These are phyloP conservation scores for Podospora australis DNA, from an alignment of 495 filamentous ascomycete genomes.

Conservation along the genomic window DNA sequence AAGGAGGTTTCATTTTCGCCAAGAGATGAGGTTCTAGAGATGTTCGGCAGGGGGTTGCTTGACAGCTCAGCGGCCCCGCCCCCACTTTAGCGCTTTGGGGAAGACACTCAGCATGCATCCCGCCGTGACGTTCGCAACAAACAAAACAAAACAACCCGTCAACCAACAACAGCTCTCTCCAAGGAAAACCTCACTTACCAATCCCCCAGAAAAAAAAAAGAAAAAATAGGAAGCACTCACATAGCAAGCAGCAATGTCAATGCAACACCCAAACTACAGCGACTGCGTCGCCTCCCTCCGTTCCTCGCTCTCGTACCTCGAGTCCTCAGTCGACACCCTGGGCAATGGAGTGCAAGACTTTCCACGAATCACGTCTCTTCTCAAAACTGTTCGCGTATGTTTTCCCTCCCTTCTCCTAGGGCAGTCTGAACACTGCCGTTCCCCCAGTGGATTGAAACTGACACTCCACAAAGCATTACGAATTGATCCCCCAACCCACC, in stretches of 20 bases:
- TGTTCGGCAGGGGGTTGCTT: no score
- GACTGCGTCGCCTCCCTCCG: constrained; percentile 44
- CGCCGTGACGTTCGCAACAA: no score
- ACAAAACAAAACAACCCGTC: no score
- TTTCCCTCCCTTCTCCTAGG: neutral
- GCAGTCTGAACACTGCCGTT: neutral
- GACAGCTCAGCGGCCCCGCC: no score
- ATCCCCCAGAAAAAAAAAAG: neutral
- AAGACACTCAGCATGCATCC: no score
- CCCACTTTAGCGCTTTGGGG: no score
- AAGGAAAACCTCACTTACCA: no score
- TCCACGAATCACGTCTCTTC: constrained; percentile 37
- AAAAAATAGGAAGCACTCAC: neutral
- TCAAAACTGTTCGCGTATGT: constrained; percentile 44
- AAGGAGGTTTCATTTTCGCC: no score
- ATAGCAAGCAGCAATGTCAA: neutral
- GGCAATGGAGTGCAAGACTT: constrained; percentile 40
- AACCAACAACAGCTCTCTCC: neutral
- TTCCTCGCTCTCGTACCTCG: constrained; percentile 45
- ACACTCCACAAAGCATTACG: constrained; percentile 37
- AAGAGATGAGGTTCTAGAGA: no score
- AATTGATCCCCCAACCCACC: constrained; percentile 44
- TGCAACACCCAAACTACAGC: constrained; percentile 29
- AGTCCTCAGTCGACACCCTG: constrained; percentile 42
- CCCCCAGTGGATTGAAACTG: neutral